Conservation (phyloP, 164 flowering plant species). For the Santalum album region DNA sequence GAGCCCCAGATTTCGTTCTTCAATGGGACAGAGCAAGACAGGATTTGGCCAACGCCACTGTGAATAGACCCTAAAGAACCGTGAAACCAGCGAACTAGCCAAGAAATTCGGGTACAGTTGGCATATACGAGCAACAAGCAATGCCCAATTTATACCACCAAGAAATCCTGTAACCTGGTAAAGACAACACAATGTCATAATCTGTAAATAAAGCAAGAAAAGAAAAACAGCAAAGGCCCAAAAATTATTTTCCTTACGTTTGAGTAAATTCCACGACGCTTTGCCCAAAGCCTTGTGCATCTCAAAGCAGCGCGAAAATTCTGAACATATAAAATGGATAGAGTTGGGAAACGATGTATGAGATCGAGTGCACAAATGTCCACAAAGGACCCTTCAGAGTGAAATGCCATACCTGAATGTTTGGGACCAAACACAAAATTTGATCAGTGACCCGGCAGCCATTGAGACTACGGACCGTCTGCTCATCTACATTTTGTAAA, state of each 20-base stretch:
- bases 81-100: slow-evolving; percentile 47
- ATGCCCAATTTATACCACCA: slow-evolving; percentile 60
- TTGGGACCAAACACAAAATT: slow-evolving; percentile 77
- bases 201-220: too few species aligned
- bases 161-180: slow-evolving; percentile 50
- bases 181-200: too few species aligned
- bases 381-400: not conserved
- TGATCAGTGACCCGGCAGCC: slow-evolving; percentile 93
- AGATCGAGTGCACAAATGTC: too few species aligned
- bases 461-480: slow-evolving; percentile 90
- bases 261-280: slow-evolving; percentile 91
- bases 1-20: slow-evolving; percentile 70
- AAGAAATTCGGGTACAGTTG: slow-evolving; percentile 57
- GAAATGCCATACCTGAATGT: slow-evolving; percentile 53
- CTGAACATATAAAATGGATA: too few species aligned
- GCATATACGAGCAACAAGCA: slow-evolving; percentile 56
- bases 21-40: slow-evolving; percentile 56
- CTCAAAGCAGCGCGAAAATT: slow-evolving; percentile 76
- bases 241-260: slow-evolving; percentile 71
- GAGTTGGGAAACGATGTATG: too few species aligned
- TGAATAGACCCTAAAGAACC: slow-evolving; percentile 50
- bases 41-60: slow-evolving; percentile 70
- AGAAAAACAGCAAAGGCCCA: too few species aligned
- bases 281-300: slow-evolving; percentile 92
- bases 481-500: slow-evolving; percentile 72